Evolutionary conservation across 2,329 filamentous ascomycete genomes (phyloP).

Genomic region (Diaporthe sp.): DNA sequence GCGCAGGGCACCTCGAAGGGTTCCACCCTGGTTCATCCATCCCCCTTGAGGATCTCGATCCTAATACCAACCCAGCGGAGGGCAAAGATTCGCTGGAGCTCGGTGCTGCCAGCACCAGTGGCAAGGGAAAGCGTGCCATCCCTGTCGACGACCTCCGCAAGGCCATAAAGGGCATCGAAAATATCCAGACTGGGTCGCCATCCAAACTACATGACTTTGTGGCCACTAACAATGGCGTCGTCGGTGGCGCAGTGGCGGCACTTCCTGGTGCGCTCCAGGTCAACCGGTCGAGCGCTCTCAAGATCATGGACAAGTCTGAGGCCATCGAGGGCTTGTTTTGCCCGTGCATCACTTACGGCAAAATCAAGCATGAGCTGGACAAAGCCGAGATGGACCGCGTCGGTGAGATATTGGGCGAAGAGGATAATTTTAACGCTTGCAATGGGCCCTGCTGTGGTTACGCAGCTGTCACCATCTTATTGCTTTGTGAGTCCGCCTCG

Average conservation of each 20-base stretch:
- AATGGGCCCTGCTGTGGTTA: constrained; percentile 37
- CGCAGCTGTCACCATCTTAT: constrained; percentile 22
- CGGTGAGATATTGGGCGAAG: constrained; percentile 1
- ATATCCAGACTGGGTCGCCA: background rate
- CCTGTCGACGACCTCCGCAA: constrained; percentile 5
- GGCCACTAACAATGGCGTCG: constrained; percentile 31
- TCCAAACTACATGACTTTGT: constrained; percentile 36
- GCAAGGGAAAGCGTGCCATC: background rate
- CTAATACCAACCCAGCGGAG: background rate
- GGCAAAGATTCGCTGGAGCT: background rate
- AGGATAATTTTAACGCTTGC: constrained; percentile 14
- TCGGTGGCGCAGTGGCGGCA: background rate
- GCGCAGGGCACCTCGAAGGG: background rate
- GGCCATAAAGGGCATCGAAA: background rate
- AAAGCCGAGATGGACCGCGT: constrained; percentile 31
- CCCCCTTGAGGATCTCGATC: constrained; percentile 9
- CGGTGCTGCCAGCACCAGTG: background rate
- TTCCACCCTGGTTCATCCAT: background rate
- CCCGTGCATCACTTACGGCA: constrained; percentile 41
- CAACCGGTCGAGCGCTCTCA: constrained; percentile 34
- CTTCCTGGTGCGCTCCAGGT: constrained; percentile 18
- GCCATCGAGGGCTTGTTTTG: constrained; percentile 36
- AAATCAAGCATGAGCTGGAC: constrained; percentile 31
- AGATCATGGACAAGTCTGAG: constrained; percentile 34
- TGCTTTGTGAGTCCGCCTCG: constrained; percentile 37